These are phyloP conservation scores for Aspergillus sp. DNA, from an alignment of 2,329 filamentous ascomycete genomes.

Conservation along the genomic window DNA sequence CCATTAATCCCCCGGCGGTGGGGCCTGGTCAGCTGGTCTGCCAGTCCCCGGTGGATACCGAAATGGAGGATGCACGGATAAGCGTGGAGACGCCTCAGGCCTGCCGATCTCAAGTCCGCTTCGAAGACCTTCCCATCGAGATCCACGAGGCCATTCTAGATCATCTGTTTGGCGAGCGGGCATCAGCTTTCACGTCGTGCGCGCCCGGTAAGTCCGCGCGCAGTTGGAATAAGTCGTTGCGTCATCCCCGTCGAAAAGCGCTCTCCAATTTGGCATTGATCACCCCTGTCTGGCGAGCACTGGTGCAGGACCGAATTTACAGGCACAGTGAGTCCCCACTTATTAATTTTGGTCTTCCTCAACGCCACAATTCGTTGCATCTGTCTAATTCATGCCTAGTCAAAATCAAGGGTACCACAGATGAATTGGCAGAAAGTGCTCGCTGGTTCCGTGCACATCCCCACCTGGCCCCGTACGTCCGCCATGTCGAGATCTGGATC, in stretches of 20 bases:
- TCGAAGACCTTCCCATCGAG: conserved; percentile 61
- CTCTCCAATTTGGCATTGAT: conserved; percentile 66
- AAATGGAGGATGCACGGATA: conserved; percentile 30
- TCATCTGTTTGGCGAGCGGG: conserved; percentile 68
- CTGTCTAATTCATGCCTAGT: conserved; percentile 39
- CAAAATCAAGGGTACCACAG: conserved; percentile 70
- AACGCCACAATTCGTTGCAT: background rate
- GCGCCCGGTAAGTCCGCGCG: conserved; percentile 56
- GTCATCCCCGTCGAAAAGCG: conserved; percentile 67
- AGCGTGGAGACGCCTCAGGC: conserved; percentile 13
- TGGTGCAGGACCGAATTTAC: conserved; percentile 73
- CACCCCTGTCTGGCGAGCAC: conserved; percentile 60
- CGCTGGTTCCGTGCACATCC: conserved; percentile 61
- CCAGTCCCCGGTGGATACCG: conserved; percentile 25
- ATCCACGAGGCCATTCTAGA: conserved; percentile 73
- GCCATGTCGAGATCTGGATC: conserved; percentile 76
- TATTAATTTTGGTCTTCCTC: background rate
- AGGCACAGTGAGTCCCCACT: conserved; percentile 55
- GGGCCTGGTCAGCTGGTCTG: conserved; percentile 24
- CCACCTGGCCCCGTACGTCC: conserved; percentile 65
- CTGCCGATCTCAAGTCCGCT: conserved; percentile 23
- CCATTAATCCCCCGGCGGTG: conserved; percentile 22
- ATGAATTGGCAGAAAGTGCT: conserved; percentile 62
- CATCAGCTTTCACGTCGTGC: conserved; percentile 61
- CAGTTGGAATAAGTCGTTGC: conserved; percentile 65